Evolutionary conservation across 2,329 filamentous ascomycete species (phyloP), one percentile per base, ranked within the genome.

Genomic region (Exophiala xenobiotica): DNA sequence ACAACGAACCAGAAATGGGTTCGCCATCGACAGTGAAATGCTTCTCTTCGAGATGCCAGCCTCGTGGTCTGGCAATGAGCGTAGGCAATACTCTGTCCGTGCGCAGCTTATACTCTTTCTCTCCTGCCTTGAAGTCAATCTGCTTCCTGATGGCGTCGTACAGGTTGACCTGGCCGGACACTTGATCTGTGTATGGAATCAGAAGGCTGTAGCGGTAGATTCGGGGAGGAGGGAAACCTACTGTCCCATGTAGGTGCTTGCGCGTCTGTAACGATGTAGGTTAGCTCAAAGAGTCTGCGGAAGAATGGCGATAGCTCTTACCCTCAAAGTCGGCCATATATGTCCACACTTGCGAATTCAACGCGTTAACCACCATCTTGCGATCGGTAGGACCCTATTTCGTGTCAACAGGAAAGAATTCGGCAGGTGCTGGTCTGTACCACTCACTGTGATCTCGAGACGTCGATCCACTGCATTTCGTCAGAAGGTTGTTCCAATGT

Each of bases 261-360:
- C 5, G 93, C 96, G 72, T 97, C 91, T 96, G 64, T 24, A n/a
- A n/a, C n/a, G n/a, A n/a, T n/a, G n/a, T n/a, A n/a, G n/a, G n/a
- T n/a, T n/a, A n/a, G n/a, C n/a, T n/a, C n/a, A n/a, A n/a, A n/a
- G 23, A 51, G 47, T 48, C 42, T 46, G 43, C 22, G n/a, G 12
- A 14, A 20, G 6, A 6, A 22, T 23, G 23, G 14, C 33, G 31
- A 16, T 18, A 24, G 26, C 9, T 70, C 80, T 65, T 71, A 93
- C 91, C 92, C 75, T 99, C 93, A 62, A 99, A 95, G 73, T 99
- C 93, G 41, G 93, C 93, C 93, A 99, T 99, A 67, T 97, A 99
- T 50, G 92, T 97, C 87, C 88, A 97, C 19, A 97, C 93, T 14
- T 35, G 18, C 31, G n/a, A 35, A 35, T 97, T 99, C 69, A 97